Base-by-base conservation (phyloP, 2,329 filamentous ascomycete genomes). In the Penicillium sp. region DNA sequence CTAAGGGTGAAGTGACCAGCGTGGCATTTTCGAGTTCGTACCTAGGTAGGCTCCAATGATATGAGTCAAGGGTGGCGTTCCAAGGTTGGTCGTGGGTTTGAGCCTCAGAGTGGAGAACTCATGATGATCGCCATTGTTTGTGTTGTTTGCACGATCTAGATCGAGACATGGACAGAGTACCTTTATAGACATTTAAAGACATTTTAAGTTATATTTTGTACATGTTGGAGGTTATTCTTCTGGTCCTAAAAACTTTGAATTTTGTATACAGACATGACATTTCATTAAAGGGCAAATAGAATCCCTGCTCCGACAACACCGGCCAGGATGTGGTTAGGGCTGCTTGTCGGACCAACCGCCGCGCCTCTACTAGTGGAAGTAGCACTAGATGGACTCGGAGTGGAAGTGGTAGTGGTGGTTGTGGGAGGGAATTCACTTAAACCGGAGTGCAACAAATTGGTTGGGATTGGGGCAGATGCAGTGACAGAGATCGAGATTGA, bases 31-130 rank as follows among this genome's bases (percentile, higher is more conserved):
- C 9, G 8, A 6, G 9, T 39, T n/a, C n/a, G n/a, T n/a, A n/a
- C n/a, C n/a, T n/a, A 10, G 30, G 29, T 48, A 50, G 34, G n/a
- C 39, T 27, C n/a, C 46, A 40, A 34, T n/a, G n/a, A 16, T 43
- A 2, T 50, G 46, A 53, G 44, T 54, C 46, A 54, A 54, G 27
- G 13, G 45, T 49, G 38, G 51, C 38, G n/a, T 11, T 19, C 23
- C 23, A 38, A 16, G 26, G 9, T 30, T 54, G 32, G 34, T 32
- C 51, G 51, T 54, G 51, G 50, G 46, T 44, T 43, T n/a, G 4
- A 39, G 23, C 38, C 47, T 35, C 36, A 2, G 6, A 16, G 46
- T 48, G 46, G 46, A 49, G 46, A 48, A 30, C 13, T 23, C 7
- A 32, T 32, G 27, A n/a, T 13, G 4, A n/a, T 38, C 13, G 13